A percentile compares a stretch with the other conserved stretches of the same genome.
phyloP scores from a whole-genome alignment of 163 green algal genomes.

The Chlorella variabilis region DNA sequence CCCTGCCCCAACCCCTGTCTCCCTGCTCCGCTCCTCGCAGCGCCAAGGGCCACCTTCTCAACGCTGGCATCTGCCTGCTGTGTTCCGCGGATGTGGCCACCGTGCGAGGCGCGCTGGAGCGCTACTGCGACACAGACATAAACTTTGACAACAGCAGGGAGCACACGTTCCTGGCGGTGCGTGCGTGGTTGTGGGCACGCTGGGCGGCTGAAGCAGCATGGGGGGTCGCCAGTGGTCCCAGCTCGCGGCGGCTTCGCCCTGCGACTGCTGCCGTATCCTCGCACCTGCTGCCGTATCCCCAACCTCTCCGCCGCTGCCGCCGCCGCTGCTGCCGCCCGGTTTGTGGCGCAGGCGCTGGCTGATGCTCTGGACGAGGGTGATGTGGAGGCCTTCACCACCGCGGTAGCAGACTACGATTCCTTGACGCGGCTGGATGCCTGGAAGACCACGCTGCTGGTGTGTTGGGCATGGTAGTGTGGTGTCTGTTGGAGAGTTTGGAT shows the following conservation, averaged over 20 bases:
- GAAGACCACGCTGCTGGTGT: constrained; percentile 93
- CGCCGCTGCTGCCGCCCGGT: not conserved
- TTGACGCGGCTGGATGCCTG: constrained; percentile 90
- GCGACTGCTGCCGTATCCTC: not conserved
- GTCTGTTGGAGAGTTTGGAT: not conserved
- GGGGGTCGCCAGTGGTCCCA: not conserved
- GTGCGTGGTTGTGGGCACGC: not conserved
- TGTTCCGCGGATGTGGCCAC: constrained; percentile 43
- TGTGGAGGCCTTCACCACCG: constrained; percentile 84
- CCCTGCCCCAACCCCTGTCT: too few species aligned
- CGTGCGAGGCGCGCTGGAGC: constrained; percentile 61
- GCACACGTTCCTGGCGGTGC: constrained; percentile 63
- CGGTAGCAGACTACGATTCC: constrained; percentile 91
- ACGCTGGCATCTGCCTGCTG: constrained; percentile 90
- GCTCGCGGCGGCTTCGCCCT: too few species aligned
- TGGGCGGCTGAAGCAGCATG: not conserved
- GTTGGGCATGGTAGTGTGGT: constrained; percentile 28
- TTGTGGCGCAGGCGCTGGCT: constrained; percentile 41
- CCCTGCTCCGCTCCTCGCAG: constrained; percentile 43
- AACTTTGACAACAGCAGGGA: constrained; percentile 77
- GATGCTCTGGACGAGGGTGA: constrained; percentile 77
- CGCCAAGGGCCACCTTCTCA: constrained; percentile 93
- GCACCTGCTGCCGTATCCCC: too few species aligned
- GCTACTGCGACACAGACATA: constrained; percentile 89
- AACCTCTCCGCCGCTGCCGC: too few species aligned